Evolutionary conservation across 805 yeast genomes (phyloP), one percentile per base, ranked within the genome.

Genomic region (Zygosaccharomyces bisporus): DNA sequence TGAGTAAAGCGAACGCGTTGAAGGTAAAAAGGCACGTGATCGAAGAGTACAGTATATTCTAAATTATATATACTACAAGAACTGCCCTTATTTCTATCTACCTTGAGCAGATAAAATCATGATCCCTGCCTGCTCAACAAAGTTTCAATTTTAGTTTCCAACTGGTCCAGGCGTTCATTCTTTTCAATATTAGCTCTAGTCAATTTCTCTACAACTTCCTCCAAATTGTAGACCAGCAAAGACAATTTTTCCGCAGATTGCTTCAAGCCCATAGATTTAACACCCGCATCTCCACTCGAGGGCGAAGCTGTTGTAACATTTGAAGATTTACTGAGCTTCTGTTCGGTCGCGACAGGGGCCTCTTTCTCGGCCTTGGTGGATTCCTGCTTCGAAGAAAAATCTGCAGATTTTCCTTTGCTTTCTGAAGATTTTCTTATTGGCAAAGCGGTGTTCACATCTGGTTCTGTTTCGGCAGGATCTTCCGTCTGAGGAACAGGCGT

Each of bases 161-260:
- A 65, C 5, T 72, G 58, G 23, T 68, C 69, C 44, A 86, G 64
- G 58, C 78, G 78, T 33, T 70, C 80, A 57, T 85, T 91, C 58
- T 83, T 85, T 25, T 77, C 83, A n/a, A 73, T 51, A 44, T 78
- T 81, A 3, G 81, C 70, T 13, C 71, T 68, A 6, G 73, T 68
- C 46, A 86, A 69, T 44, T 65, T 72, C 8, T 69, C 56, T 35
- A 86, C 75, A 34, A 80, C 77, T 0, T 66, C 44, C 59, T 85
- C 89, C 37, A 86, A 70, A 21, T 72, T 68, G 2, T 69, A 67
- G 16, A 83, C 88, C 25, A 86, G 63, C 2, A 67, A 46, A 4
- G 84, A 78, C 43, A 86, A 69, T 50, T 76, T 81, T 51, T 83
- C 91, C 24, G 85, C 81, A 1, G 88, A 79, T 7, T 78, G 83